phyloP scores from a whole-genome alignment of 169 alveolate species.

The Cardiosporidium cionae region DNA sequence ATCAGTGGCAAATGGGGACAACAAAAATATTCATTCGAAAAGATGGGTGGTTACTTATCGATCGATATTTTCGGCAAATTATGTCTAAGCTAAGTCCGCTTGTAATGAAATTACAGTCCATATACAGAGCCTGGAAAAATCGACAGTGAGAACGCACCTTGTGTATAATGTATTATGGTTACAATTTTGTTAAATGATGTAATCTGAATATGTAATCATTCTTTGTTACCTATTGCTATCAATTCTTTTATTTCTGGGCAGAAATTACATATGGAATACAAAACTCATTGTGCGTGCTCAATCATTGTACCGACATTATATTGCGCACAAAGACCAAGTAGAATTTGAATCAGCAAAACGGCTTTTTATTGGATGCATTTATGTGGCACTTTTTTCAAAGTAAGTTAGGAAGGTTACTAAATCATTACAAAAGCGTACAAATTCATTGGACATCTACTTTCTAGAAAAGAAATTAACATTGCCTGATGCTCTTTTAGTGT shows the following conservation, averaged over 20 bases:
- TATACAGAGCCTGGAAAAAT: slow-evolving; percentile 29
- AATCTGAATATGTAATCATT: too few species aligned
- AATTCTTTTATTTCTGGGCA: too few species aligned
- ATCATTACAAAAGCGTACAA: too few species aligned
- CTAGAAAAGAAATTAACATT: too few species aligned
- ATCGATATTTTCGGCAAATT: slow-evolving; percentile 32
- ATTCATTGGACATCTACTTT: too few species aligned
- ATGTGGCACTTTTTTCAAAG: neutral
- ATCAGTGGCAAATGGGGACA: slow-evolving; percentile 40
- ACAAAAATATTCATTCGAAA: slow-evolving; percentile 40
- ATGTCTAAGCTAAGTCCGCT: slow-evolving; percentile 39
- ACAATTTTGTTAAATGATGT: too few species aligned
- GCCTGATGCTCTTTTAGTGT: too few species aligned
- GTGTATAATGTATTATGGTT: too few species aligned
- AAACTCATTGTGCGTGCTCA: neutral
- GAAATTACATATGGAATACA: neutral
- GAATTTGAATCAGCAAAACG: neutral
- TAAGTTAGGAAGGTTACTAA: too few species aligned
- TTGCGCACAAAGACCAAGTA: neutral
- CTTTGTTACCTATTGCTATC: too few species aligned
- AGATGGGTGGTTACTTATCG: slow-evolving; percentile 46
- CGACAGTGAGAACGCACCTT: slow-evolving; percentile 27
- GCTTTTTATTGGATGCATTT: neutral
- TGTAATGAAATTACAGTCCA: slow-evolving; percentile 24
- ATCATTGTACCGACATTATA: neutral